A percentile compares a stretch with the other conserved stretches of the same genome.
Evolutionary conservation across 495 filamentous ascomycete species (phyloP).

Genomic region (Cetradonia linearis): DNA sequence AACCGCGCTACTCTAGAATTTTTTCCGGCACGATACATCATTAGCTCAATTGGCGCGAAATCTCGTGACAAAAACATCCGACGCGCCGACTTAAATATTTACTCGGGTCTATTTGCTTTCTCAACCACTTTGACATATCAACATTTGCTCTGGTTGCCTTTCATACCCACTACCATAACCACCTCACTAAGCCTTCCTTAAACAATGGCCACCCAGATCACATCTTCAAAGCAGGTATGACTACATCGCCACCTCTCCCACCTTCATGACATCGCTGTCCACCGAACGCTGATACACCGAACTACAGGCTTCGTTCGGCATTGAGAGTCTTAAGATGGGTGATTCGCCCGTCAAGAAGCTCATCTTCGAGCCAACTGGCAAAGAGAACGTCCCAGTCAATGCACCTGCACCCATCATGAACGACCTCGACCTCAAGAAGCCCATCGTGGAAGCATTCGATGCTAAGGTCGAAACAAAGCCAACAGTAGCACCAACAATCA

Average conservation of each 20-base stretch:
- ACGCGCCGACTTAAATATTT: slow-evolving; percentile 9
- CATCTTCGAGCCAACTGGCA: slow-evolving; percentile 57
- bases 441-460: slow-evolving; percentile 30
- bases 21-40: slow-evolving; percentile 17
- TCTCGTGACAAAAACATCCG: slow-evolving; percentile 17
- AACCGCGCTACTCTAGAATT: no score
- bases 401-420: slow-evolving; percentile 45
- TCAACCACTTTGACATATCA: neutral
- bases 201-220: slow-evolving; percentile 54
- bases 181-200: neutral
- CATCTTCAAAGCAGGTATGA: slow-evolving; percentile 79
- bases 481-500: slow-evolving; percentile 49
- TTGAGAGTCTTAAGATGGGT: slow-evolving; percentile 80
- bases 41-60: slow-evolving; percentile 10
- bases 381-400: slow-evolving; percentile 70
- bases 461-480: slow-evolving; percentile 40
- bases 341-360: slow-evolving; percentile 88
- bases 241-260: slow-evolving; percentile 34
- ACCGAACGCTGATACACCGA: slow-evolving; percentile 30
- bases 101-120: slow-evolving; percentile 4
- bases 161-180: neutral
- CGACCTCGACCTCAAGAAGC: slow-evolving; percentile 44
- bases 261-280: slow-evolving; percentile 9
- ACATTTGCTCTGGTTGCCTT: neutral
- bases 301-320: slow-evolving; percentile 65